Evolutionary conservation across 768 basidiomycete species (phyloP).

Genomic region (Boletus huronensis): DNA sequence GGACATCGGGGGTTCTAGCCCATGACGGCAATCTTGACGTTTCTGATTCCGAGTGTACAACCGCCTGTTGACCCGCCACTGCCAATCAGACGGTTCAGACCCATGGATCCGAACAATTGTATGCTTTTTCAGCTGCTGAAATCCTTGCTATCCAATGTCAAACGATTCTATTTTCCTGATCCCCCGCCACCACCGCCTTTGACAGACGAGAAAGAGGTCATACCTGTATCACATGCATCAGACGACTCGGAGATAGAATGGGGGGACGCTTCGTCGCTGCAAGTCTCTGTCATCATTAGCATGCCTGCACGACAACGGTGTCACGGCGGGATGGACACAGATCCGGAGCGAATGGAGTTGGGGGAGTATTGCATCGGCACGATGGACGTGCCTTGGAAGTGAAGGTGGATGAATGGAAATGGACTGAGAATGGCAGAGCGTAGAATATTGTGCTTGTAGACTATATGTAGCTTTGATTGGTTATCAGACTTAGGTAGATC

Average conservation of each 20-base stretch:
- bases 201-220: not conserved
- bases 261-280: conserved; percentile 24
- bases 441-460: not conserved
- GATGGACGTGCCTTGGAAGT: conserved; percentile 18
- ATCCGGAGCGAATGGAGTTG: conserved; percentile 28
- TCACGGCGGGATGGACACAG: not conserved
- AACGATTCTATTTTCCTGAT: not conserved
- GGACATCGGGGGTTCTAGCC: conserved; percentile 15
- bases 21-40: conserved; percentile 19
- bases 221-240: not conserved
- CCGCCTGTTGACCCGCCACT: not conserved
- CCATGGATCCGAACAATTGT: not conserved
- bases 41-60: not conserved
- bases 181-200: not conserved
- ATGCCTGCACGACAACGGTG: conserved; percentile 34
- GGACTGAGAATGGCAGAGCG: not conserved
- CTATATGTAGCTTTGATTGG: not conserved
- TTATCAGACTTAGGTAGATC: not conserved
- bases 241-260: not conserved
- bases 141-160: not conserved
- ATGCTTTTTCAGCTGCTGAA: not conserved
- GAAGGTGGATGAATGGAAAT: conserved; percentile 2
- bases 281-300: conserved; percentile 39
- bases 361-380: conserved; percentile 32
- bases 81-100: not conserved